These are phyloP conservation scores for Nakazawaea ishiwadae DNA, from an alignment of 805 yeast species.

Conservation along the genomic window DNA sequence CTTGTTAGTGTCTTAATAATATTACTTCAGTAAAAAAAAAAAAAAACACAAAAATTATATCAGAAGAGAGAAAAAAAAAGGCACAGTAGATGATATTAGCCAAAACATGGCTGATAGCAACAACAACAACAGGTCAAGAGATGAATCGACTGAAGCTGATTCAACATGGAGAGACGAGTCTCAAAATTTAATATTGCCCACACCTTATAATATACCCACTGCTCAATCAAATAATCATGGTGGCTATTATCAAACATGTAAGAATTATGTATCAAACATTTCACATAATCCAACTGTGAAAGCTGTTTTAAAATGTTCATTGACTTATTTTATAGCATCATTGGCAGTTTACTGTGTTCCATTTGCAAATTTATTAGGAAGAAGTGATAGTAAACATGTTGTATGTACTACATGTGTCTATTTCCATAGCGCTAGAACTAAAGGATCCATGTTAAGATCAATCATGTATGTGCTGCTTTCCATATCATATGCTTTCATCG, in stretches of 20 bases:
- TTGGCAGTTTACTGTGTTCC: constrained; percentile 59
- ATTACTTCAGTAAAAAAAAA: too few species aligned
- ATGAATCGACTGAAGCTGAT: not conserved
- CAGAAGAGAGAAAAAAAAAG: not conserved
- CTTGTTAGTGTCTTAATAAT: too few species aligned
- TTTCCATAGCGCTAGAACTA: constrained; percentile 76
- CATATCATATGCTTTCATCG: constrained; percentile 45
- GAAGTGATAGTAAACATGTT: constrained; percentile 71
- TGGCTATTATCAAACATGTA: not conserved
- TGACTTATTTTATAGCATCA: constrained; percentile 74
- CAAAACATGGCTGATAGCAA: constrained; percentile 5
- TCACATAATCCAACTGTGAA: constrained; percentile 2
- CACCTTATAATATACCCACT: constrained; percentile 3
- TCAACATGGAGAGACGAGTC: not conserved
- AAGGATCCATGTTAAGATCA: constrained; percentile 79
- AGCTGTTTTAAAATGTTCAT: constrained; percentile 55
- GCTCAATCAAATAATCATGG: too few species aligned
- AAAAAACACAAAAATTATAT: too few species aligned
- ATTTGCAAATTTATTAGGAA: constrained; percentile 49
- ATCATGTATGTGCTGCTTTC: constrained; percentile 54
- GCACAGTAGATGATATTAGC: not conserved
- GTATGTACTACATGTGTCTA: constrained; percentile 81
- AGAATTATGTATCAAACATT: not conserved
- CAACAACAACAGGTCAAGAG: constrained; percentile 1
- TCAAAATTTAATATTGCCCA: not conserved